Evolutionary conservation across 139 green algal species (phyloP).

Genomic region (Haematococcus lacustris): DNA sequence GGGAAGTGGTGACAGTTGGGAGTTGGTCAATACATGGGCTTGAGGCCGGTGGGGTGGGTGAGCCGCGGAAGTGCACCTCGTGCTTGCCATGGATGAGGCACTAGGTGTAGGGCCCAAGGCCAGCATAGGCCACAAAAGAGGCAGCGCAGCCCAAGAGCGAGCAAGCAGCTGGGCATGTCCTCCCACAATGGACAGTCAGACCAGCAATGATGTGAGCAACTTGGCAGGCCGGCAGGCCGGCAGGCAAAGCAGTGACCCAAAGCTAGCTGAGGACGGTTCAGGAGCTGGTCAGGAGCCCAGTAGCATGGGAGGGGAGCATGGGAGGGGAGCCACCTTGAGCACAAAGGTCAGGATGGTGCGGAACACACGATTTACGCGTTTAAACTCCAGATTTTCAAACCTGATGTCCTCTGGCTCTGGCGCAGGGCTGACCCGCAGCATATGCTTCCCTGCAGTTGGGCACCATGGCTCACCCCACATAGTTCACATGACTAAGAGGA

Average conservation of each 20-base stretch:
- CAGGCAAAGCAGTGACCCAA: background rate
- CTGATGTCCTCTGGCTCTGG: slow-evolving; percentile 35
- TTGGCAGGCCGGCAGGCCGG: background rate
- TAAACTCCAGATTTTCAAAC: slow-evolving; percentile 41
- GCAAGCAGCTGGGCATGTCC: background rate
- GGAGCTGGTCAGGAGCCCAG: too few relatives aligned
- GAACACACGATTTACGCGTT: background rate
- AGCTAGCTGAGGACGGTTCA: too few relatives aligned
- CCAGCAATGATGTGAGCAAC: background rate
- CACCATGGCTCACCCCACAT: too few relatives aligned
- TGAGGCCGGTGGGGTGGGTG: too few relatives aligned
- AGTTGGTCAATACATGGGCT: too few relatives aligned
- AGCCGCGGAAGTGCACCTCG: too few relatives aligned
- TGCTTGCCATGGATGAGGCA: too few relatives aligned
- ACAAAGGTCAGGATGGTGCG: background rate
- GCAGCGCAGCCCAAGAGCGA: background rate
- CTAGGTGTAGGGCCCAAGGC: background rate
- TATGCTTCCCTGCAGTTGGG: too few relatives aligned
- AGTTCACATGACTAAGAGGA: too few relatives aligned
- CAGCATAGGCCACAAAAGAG: background rate
- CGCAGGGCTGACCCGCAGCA: background rate
- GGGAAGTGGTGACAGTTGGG: too few relatives aligned
- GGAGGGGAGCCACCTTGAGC: slow-evolving; percentile 3
- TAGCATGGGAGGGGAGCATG: background rate
- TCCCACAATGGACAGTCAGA: background rate